phyloP scores from a whole-genome alignment of 2,329 filamentous ascomycete genomes.

The Phialophora tarda region DNA sequence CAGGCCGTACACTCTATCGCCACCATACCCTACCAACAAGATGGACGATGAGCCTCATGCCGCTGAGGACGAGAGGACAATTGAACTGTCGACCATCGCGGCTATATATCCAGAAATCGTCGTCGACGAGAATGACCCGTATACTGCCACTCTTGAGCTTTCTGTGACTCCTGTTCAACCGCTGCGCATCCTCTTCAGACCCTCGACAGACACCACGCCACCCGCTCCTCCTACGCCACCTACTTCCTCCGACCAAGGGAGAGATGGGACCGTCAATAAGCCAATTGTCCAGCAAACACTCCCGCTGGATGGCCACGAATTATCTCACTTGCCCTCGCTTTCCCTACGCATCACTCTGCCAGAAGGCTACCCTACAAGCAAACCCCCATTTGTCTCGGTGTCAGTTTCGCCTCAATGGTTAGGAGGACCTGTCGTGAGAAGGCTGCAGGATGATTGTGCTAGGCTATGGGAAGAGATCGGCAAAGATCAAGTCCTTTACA shows the following conservation, averaged over 20 bases:
- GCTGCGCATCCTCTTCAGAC: slow-evolving; percentile 53
- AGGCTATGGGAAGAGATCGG: slow-evolving; percentile 67
- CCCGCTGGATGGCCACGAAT: slow-evolving; percentile 43
- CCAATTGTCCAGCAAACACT: slow-evolving; percentile 6
- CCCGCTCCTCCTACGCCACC: slow-evolving; percentile 50
- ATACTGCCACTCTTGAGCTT: slow-evolving; percentile 60
- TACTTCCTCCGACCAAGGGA: slow-evolving; percentile 46
- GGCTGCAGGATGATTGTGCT: slow-evolving; percentile 55
- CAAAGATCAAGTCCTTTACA: slow-evolving; percentile 61
- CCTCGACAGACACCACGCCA: slow-evolving; percentile 44
- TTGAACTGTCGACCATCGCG: slow-evolving; percentile 64
- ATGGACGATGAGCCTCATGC: slow-evolving; percentile 47
- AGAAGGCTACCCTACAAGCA: slow-evolving; percentile 60
- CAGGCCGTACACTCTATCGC: neutral
- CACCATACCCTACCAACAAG: slow-evolving; percentile 22
- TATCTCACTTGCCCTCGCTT: slow-evolving; percentile 64
- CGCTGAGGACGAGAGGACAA: slow-evolving; percentile 61
- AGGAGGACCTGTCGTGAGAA: slow-evolving; percentile 50
- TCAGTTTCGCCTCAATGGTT: slow-evolving; percentile 61
- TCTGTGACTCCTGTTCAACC: slow-evolving; percentile 61
- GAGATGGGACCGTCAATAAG: slow-evolving; percentile 36
- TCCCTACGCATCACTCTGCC: slow-evolving; percentile 60
- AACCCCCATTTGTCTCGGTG: slow-evolving; percentile 58
- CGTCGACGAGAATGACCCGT: slow-evolving; percentile 53
- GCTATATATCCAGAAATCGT: slow-evolving; percentile 68